These are phyloP conservation scores for Berkeleyomyces basicola DNA, from an alignment of 2,329 filamentous ascomycete genomes.

Conservation along the genomic window DNA sequence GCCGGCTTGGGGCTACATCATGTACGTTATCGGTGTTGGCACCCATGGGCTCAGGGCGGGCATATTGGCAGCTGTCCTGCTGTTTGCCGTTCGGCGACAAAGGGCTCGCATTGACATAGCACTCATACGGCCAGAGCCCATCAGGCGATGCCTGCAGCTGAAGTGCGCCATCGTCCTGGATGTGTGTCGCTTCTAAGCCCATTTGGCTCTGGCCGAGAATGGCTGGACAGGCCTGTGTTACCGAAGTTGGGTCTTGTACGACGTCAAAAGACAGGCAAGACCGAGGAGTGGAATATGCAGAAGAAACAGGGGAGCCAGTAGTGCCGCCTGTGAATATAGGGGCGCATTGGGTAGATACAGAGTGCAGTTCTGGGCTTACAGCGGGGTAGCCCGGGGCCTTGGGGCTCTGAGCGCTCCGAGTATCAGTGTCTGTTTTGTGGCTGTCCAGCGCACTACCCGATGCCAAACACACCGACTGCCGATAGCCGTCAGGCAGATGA, in stretches of 20 bases:
- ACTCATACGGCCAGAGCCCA: background rate
- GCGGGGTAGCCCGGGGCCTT: background rate
- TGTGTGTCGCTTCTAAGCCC: background rate
- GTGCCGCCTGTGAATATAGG: background rate
- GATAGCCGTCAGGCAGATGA: background rate
- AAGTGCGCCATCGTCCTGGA: background rate
- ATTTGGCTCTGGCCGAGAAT: background rate
- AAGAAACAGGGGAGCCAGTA: background rate
- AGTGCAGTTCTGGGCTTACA: background rate
- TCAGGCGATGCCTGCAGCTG: background rate
- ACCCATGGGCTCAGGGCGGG: background rate
- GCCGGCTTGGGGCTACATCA: background rate
- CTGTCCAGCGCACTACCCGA: background rate
- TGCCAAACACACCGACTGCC: background rate
- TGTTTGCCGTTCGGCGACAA: background rate
- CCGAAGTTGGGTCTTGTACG: background rate
- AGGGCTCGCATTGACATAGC: background rate
- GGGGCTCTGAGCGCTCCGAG: background rate
- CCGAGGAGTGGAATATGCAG: background rate
- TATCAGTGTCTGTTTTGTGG: background rate
- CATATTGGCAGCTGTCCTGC: background rate
- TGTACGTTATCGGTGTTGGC: background rate
- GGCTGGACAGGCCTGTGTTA: constrained; percentile 1
- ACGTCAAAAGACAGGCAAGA: background rate
- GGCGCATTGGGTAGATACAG: background rate